phyloP scores from a whole-genome alignment of 345 rosid species.

The Camelina hispida region DNA sequence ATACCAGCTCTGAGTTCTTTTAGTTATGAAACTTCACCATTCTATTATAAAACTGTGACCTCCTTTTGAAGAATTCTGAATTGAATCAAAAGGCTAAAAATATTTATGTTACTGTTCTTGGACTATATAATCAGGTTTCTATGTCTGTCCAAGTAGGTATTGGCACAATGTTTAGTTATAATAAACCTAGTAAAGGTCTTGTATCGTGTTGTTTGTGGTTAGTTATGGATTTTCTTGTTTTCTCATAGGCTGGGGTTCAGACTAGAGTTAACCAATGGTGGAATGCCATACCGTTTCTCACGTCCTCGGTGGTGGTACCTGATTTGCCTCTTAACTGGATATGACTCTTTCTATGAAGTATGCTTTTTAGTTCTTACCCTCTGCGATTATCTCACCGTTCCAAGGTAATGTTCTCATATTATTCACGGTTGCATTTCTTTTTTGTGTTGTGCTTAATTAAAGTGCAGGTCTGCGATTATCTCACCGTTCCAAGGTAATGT shows the following conservation, averaged over 20 bases:
- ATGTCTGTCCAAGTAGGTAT: neutral
- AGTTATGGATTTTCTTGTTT: neutral
- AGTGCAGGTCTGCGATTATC: too few relatives aligned
- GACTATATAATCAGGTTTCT: neutral
- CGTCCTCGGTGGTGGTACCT: slow-evolving; percentile 78
- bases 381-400: slow-evolving; percentile 66
- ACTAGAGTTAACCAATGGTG: slow-evolving; percentile 86
- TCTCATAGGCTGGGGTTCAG: slow-evolving; percentile 74
- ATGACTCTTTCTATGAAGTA: slow-evolving; percentile 80
- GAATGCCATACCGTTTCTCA: slow-evolving; percentile 87
- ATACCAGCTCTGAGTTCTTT: neutral
- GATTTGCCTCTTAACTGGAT: slow-evolving; percentile 80
- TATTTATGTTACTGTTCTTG: neutral
- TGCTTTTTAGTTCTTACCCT: slow-evolving; percentile 94
- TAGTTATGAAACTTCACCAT: too few relatives aligned
- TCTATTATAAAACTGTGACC: neutral
- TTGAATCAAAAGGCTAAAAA: neutral
- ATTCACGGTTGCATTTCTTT: neutral
- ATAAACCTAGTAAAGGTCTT: slow-evolving; percentile 4
- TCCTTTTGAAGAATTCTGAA: slow-evolving; percentile 10
- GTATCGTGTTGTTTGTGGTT: slow-evolving; percentile 1
- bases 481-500: too few relatives aligned
- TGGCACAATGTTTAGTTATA: neutral
- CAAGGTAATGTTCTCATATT: slow-evolving; percentile 61
- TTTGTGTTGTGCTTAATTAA: too few relatives aligned